Percentiles rank a stretch among this genome's conserved stretches.
phyloP scores from a whole-genome alignment of 2,329 filamentous ascomycete species.

The Cytospora leucostoma region DNA sequence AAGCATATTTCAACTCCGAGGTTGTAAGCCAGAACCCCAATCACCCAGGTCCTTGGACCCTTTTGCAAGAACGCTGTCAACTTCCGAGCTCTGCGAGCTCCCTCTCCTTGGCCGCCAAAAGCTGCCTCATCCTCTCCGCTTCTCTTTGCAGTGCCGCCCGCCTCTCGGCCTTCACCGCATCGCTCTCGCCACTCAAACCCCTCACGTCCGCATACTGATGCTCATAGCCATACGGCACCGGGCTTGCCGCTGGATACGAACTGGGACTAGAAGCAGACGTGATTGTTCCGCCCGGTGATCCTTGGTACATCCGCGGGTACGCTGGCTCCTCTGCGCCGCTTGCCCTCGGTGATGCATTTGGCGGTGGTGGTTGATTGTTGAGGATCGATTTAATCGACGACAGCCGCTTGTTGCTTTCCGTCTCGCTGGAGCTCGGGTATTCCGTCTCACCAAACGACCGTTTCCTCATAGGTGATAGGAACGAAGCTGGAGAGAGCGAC shows the following conservation, averaged over 20 bases:
- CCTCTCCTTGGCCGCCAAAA: constrained; percentile 71
- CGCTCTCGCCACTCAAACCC: constrained; percentile 46
- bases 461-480: constrained; percentile 62
- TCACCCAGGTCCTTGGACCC: neutral
- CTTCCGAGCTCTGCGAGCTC: constrained; percentile 58
- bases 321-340: constrained; percentile 37
- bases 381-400: constrained; percentile 77
- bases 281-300: constrained; percentile 45
- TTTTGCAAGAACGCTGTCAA: neutral
- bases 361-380: constrained; percentile 52
- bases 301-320: constrained; percentile 46
- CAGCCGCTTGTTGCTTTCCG: constrained; percentile 60
- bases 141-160: constrained; percentile 69
- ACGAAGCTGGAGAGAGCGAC: constrained; percentile 62
- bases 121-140: constrained; percentile 73
- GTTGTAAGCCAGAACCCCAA: constrained; percentile 3
- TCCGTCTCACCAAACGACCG: constrained; percentile 67
- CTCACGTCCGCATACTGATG: constrained; percentile 28
- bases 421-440: constrained; percentile 33
- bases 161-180: constrained; percentile 59
- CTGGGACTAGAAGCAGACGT: constrained; percentile 46
- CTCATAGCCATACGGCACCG: constrained; percentile 29
- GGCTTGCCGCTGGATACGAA: constrained; percentile 39
- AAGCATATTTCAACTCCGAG: neutral
- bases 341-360: constrained; percentile 26